Base-by-base conservation (phyloP, 805 yeast species). In the Helenozyma baotianmanensis region DNA sequence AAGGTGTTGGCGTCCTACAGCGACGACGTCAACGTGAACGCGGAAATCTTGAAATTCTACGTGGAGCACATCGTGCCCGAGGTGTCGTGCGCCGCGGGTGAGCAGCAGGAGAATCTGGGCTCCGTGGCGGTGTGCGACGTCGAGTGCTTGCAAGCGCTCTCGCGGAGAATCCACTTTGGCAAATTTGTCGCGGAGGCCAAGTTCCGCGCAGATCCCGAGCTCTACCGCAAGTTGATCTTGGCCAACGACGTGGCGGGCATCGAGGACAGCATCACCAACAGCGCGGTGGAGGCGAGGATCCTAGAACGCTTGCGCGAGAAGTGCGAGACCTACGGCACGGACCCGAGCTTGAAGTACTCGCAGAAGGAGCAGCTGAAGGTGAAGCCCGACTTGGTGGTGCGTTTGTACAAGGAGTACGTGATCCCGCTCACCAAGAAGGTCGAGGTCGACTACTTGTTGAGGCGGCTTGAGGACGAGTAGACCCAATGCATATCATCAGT, bases 151-250 rank as follows among this genome's bases (percentile, higher is more conserved):
- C 96, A 92, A 58, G 81, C 95, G 4, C 62, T 92, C 27, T 83
- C 95, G 7, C 72, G 98, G 50, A 74, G 98, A 54, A 86, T 92
- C 47, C 98, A 92, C 61, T 92, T 90, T 62, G 98, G 98, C 30
- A 85, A 84, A 60, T 92, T 90, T 68, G 98, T 92, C 8, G 98
- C 98, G 4, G 98, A 92, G 57, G 83, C 96, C 27, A 92, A 92
- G 60, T 92, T 78, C 58, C 79, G 71, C 48, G 63, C 68, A 17
- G 92, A 89, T 40, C 70, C 66, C 22, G 84, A 74, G 30, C 58
- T 56, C 31, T 87, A 80, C 64, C 76, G 75, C 2, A 62, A 70
- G 45, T 61, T 88, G 47, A 92, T 92, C 46, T 54, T 64, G 41
- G 74, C 69, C 0, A 71, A 66, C 36, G 95, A 92, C 54, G 61